Evolutionary conservation across 257 asterid species (phyloP).

Genomic region (Solanum verrucosum): DNA sequence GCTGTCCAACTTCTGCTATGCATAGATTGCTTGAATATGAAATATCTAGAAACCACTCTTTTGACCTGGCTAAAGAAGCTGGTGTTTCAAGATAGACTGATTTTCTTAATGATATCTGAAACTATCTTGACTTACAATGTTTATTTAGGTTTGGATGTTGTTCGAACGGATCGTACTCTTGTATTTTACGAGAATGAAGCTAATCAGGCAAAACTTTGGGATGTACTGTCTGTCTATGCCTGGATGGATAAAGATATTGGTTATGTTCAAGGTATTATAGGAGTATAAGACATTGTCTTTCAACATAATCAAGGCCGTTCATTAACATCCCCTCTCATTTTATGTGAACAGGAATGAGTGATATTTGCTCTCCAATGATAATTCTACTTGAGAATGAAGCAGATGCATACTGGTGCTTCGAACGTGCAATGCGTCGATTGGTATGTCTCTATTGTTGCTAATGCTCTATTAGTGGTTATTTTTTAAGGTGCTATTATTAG

Average conservation of each 20-base stretch:
- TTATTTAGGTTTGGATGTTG: conserved; percentile 79
- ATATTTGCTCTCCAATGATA: conserved; percentile 92
- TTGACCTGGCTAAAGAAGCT: neutral
- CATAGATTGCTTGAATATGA: neutral
- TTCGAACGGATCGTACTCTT: conserved; percentile 82
- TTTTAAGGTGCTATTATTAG: neutral
- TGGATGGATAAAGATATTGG: conserved; percentile 95
- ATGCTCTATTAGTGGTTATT: neutral
- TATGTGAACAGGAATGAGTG: conserved; percentile 77
- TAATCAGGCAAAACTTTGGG: conserved; percentile 83
- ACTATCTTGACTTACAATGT: neutral
- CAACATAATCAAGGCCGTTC: conserved; percentile 13
- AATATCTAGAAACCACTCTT: neutral
- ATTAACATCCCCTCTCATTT: conserved; percentile 4
- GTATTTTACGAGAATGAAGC: conserved; percentile 67
- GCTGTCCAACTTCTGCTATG: neutral
- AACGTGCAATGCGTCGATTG: conserved; percentile 91
- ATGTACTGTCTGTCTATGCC: conserved; percentile 75
- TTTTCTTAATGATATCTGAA: neutral
- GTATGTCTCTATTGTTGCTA: conserved; percentile 31
- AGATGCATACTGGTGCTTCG: conserved; percentile 98
- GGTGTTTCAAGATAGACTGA: neutral
- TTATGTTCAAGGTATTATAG: conserved; percentile 83
- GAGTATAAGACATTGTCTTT: neutral
- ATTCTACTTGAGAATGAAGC: conserved; percentile 89